phyloP scores from a whole-genome alignment of 73 alveolate genomes.

The Paramecium biaurelia region DNA sequence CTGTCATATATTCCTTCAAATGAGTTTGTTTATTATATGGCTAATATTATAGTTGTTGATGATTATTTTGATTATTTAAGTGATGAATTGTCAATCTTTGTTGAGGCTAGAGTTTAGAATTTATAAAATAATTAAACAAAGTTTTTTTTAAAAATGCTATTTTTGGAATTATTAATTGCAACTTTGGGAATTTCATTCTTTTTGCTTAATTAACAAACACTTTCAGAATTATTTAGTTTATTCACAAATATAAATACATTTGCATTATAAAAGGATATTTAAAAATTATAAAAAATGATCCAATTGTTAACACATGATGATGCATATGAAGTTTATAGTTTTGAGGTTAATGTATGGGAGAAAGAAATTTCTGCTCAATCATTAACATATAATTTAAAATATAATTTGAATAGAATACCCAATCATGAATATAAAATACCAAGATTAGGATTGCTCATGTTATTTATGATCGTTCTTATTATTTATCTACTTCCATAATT shows the following conservation, averaged over 20 bases:
- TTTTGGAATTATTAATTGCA: not conserved
- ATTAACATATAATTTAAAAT: not conserved
- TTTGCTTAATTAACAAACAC: not conserved
- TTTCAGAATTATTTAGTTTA: not conserved
- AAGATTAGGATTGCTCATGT: not conserved
- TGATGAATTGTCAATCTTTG: not conserved
- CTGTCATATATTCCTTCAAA: not conserved
- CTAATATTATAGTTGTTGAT: not conserved
- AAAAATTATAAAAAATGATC: not conserved
- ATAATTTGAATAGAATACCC: not conserved
- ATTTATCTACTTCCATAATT: not conserved
- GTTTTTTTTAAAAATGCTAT: not conserved
- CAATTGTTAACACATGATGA: not conserved
- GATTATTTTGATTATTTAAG: not conserved
- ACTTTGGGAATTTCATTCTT: not conserved
- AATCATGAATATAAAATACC: not conserved
- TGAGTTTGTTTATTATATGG: not conserved
- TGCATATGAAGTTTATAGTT: not conserved
- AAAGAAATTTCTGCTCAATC: not conserved
- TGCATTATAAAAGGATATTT: not conserved
- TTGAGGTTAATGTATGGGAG: not conserved
- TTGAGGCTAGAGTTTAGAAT: not conserved
- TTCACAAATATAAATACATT: not conserved
- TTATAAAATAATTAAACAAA: not conserved
- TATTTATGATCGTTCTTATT: not conserved